Evolutionary conservation across 257 asterid species (phyloP), one percentile per base, ranked within the genome.

Genomic region (Cinchona pubescens): DNA sequence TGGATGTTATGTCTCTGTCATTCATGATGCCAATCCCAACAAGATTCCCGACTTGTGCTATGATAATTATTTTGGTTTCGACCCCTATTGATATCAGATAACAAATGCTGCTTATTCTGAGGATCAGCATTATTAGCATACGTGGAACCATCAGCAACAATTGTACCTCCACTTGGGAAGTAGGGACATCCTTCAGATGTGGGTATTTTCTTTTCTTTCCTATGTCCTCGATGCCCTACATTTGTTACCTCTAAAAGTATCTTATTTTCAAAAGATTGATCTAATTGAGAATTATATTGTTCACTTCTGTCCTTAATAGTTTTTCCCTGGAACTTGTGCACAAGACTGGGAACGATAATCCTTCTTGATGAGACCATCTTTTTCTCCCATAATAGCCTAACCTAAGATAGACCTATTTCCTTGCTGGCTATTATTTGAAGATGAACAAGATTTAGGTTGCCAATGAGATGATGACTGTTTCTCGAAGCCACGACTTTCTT

Each of bases 391-490:
- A 58, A 75, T 81, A 79, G 78, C 75, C 64, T 86, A 86, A 79
- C 73, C 81, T 73, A 78, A 82, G 73, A 68, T 42, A 51, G 70
- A 32, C 82, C 86, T 82, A 74, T 80, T 80, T 42, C 83, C 87
- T 69, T 78, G 86, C 74, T 81, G 86, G 79, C 72, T 70, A 82
- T 76, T 78, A 51, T 78, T 85, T 73, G 88, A 53, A 79, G 74
- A 73, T 65, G 89, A 48, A 75, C 79, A 77, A 25, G 85, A 74
- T 79, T 94, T 94, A 40, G 94, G 99, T 74, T 89, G 91, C 99
- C 99, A 94, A 58, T 89, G 96, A 75, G 97, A 78, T 30, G 83
- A 74, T 14, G 85, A 27, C 51, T 87, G 85, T 73, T 89, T 92
- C 69, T 83, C 94, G 59, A 78, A 8, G 65, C 83, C 83, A 55